A percentile compares a stretch with the other conserved stretches of the same genome.
Evolutionary conservation across 2,329 filamentous ascomycete genomes (phyloP).

Genomic region (Penicillium brasilianum): DNA sequence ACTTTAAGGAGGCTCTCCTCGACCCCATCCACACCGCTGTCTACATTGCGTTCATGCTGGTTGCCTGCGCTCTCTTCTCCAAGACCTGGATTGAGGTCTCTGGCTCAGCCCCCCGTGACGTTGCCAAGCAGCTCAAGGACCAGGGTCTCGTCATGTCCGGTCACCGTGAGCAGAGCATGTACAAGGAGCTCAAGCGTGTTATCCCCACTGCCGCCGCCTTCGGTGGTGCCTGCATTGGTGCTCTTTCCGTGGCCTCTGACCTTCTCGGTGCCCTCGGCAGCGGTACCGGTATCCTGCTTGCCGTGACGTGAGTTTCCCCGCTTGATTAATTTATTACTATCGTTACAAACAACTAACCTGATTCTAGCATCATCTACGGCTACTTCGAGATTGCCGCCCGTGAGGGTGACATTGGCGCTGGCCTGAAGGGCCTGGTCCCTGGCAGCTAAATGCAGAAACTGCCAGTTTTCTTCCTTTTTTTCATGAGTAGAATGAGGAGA

Average conservation of each 20-base stretch:
- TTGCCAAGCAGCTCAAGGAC: slow-evolving; percentile 99
- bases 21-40: slow-evolving; percentile 96
- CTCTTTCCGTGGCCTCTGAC: slow-evolving; percentile 92
- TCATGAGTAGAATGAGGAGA: slow-evolving; percentile 42
- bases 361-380: slow-evolving; percentile 88
- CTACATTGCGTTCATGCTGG: slow-evolving; percentile 97
- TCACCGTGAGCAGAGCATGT: slow-evolving; percentile 99
- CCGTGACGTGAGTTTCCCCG: slow-evolving; percentile 81
- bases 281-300: slow-evolving; percentile 95
- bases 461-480: slow-evolving; percentile 30
- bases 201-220: slow-evolving; percentile 98
- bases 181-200: slow-evolving; percentile 99
- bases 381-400: slow-evolving; percentile 99
- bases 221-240: slow-evolving; percentile 98
- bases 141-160: slow-evolving; percentile 99
- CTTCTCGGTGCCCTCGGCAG: slow-evolving; percentile 94
- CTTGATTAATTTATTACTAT: slow-evolving; percentile 3
- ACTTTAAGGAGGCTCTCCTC: slow-evolving; percentile 94
- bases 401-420: slow-evolving; percentile 85
- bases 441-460: slow-evolving; percentile 45
- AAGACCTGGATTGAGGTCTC: slow-evolving; percentile 99
- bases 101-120: slow-evolving; percentile 94
- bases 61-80: slow-evolving; percentile 96
- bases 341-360: slow-evolving; percentile 35
- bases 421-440: slow-evolving; percentile 69